Evolutionary conservation across 2,329 filamentous ascomycete genomes (phyloP).

Genomic region (Ophioceras dolichostomum): DNA sequence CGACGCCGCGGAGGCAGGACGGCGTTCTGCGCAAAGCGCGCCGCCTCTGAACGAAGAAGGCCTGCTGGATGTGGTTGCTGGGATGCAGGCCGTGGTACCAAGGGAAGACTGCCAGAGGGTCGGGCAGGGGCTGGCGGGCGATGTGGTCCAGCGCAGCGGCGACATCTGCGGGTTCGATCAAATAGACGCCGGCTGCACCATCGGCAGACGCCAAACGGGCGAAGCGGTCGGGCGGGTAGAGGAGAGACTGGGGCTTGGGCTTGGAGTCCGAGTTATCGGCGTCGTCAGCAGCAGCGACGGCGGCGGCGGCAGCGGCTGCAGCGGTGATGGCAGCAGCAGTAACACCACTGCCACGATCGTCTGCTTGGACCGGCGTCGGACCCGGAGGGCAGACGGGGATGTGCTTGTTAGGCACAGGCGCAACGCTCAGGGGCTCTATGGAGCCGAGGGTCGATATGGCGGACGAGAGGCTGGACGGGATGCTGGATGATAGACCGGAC

Average conservation of each 20-base stretch:
- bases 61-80: constrained; percentile 75
- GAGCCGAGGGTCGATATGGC: constrained; percentile 15
- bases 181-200: constrained; percentile 52
- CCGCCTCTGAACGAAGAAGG: constrained; percentile 75
- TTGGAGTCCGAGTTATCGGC: constrained; percentile 37
- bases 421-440: constrained; percentile 20
- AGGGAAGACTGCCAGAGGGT: constrained; percentile 79
- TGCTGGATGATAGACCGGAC: too few species aligned
- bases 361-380: constrained; percentile 43
- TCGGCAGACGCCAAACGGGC: constrained; percentile 27
- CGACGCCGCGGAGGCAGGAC: constrained; percentile 66
- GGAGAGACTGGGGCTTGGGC: constrained; percentile 56
- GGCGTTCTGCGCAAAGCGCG: constrained; percentile 60
- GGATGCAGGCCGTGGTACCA: constrained; percentile 93
- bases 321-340: neutral
- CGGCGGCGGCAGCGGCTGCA: constrained; percentile 4
- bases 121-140: constrained; percentile 69
- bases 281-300: constrained; percentile 44
- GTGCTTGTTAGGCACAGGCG: constrained; percentile 73
- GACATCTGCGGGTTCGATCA: constrained; percentile 57
- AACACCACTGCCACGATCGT: neutral
- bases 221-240: constrained; percentile 61
- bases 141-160: constrained; percentile 63
- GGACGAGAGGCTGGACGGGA: too few species aligned
- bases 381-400: constrained; percentile 82